Base-by-base conservation (phyloP, 345 rosid genomes). In the Mangifera indica region DNA sequence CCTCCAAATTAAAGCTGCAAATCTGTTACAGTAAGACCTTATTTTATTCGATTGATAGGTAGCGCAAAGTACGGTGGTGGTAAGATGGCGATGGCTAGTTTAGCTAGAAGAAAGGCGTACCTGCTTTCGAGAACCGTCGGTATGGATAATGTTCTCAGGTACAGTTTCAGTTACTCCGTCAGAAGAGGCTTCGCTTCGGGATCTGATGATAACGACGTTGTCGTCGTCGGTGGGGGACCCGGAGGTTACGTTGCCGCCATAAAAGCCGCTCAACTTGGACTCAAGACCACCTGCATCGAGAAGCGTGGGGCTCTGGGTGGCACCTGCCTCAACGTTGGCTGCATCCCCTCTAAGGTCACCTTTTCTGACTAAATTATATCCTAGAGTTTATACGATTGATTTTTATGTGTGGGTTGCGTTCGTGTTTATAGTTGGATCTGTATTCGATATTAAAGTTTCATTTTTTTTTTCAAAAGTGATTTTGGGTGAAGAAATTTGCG, bases 231-330 rank as follows among this genome's bases (percentile, higher is more conserved):
- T 46, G 98, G 99, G 7, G 99, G 99, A 8, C 99, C 99, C 53
- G 99, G 99, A 6, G 99, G 99, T 17, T 96, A 96, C 67, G 99
- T 93, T 45, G 99, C 99, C 29, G 99, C 99, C 78, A 96, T 96
- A 76, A 96, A 96, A 79, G 99, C 99, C 11, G 91, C 97, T 0
- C 99, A 96, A 88, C 86, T 93, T 0, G 99, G 99, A 15, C 96
- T 93, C 75, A 96, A 96, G 79, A 96, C 97, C 11, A 89, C 99
- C 59, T 96, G 99, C 74, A 88, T 93, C 83, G 99, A 96, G 86
- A 93, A 90, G 74, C 98, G 98, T 15, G 97, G 99, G 1, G 40
- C 95, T 69, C 98, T 96, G 67, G 99, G 99, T 49, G 99, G 99
- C 34, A 96, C 99, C 24, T 96, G 98, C 84, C 99, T 96, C 72